Evolutionary conservation across 1,284 basidiomycete genomes (phyloP).

Genomic region (Leccinum fuscescens): DNA sequence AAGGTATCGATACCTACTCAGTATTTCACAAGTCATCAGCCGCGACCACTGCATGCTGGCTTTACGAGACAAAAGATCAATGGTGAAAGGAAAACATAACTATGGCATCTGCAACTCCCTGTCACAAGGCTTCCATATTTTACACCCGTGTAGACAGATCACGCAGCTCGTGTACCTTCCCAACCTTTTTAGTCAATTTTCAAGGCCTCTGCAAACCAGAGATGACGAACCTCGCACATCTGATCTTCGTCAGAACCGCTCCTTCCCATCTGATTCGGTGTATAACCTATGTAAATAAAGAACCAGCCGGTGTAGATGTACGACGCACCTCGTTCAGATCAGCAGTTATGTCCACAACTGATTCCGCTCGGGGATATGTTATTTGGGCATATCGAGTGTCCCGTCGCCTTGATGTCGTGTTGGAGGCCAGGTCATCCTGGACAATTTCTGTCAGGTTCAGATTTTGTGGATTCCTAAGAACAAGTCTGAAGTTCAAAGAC

Average conservation of each 20-base stretch:
- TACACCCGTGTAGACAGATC: neutral
- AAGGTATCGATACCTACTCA: neutral
- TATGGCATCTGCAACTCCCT: neutral
- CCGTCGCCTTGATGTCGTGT: neutral
- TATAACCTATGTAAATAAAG: neutral
- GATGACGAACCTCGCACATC: neutral
- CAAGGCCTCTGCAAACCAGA: neutral
- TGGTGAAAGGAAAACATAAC: too few relatives aligned
- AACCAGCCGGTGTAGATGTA: neutral
- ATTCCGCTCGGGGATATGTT: neutral
- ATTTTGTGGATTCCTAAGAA: neutral
- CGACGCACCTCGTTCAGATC: neutral
- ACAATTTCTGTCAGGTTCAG: neutral
- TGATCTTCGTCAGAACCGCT: too few relatives aligned
- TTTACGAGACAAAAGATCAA: too few relatives aligned
- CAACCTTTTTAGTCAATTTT: neutral
- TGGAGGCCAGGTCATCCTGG: neutral
- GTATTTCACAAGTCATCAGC: neutral
- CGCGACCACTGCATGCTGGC: neutral
- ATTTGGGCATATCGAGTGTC: neutral
- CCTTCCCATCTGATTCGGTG: neutral
- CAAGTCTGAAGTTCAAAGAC: conserved; percentile 7
- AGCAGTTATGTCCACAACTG: neutral
- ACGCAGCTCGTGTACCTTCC: neutral
- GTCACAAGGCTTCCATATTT: neutral